These are phyloP conservation scores for Pythium rishiriense DNA, from an alignment of 352 stramenopile species.

Conservation along the genomic window DNA sequence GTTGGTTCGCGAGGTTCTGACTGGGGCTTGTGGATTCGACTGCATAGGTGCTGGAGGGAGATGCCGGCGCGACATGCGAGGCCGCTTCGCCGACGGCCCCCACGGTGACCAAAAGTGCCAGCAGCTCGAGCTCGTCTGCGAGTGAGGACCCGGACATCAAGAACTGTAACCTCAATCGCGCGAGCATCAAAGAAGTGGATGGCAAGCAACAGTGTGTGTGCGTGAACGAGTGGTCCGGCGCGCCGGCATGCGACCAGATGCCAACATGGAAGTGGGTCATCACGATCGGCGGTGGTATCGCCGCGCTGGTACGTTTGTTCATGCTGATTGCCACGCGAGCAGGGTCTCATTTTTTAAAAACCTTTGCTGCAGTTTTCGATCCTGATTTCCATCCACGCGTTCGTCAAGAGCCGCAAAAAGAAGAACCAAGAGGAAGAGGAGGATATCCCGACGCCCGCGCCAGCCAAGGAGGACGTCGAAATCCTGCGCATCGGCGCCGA, in stretches of 20 bases:
- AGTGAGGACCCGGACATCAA: conserved; percentile 30
- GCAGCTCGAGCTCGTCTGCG: conserved; percentile 6
- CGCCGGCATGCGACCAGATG: conserved; percentile 34
- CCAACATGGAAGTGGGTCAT: conserved; percentile 41
- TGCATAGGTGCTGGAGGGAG: conserved; percentile 26
- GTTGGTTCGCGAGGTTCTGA: too few species aligned
- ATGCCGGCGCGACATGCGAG: conserved; percentile 29
- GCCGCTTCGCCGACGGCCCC: conserved; percentile 15
- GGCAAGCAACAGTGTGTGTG: conserved; percentile 36
- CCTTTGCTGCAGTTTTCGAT: conserved; percentile 29
- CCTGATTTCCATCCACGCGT: conserved; percentile 31
- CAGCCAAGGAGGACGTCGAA: conserved; percentile 27
- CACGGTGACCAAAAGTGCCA: conserved; percentile 3
- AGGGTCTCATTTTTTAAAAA: conserved; percentile 6
- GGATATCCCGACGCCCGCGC: not conserved
- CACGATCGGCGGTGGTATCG: conserved; percentile 40
- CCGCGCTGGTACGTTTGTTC: conserved; percentile 33
- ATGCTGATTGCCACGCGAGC: not conserved
- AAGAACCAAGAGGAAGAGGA: conserved; percentile 29
- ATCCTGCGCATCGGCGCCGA: conserved; percentile 29
- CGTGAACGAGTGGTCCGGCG: conserved; percentile 35
- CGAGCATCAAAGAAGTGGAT: conserved; percentile 40
- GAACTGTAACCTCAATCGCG: conserved; percentile 58
- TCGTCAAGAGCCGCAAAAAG: conserved; percentile 34
- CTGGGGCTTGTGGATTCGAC: not conserved